Base-by-base conservation (phyloP, 768 basidiomycete species). In the Psilocybe azurescens region DNA sequence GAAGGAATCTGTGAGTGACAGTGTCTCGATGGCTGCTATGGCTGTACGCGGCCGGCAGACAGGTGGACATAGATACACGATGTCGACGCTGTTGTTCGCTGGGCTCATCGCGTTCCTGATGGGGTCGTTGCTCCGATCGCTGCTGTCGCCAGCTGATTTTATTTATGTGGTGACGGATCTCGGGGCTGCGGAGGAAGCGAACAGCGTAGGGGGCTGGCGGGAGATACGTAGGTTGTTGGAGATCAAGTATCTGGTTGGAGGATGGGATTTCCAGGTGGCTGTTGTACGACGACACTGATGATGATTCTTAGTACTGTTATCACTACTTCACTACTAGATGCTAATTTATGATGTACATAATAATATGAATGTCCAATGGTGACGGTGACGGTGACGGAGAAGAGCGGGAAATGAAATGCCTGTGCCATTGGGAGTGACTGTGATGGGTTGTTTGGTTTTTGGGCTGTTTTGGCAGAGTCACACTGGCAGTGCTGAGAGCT, bases 91-190 rank as follows among this genome's bases (percentile, higher is more conserved):
- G 61, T 70, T 97, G 67, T 78, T 94, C 62, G 85, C 91, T 41
- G 94, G 88, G 41, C 74, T 99, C 64, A 91, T 97, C 68, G 90
- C 91, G 29, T 95, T 99, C 75, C 78, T 99, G 69, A 85, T 98
- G 69, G 97, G 97, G 59, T 96, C 94, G 29, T 79, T 99, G 58
- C 77, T 97, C 63, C 86, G 97, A 58, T 94, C 93, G 16, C 81
- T 99, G 63, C 79, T 98, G 41, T 91, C 90, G 5, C 93, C 97
- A 48, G 93, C 90, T 14, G 97, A 97, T 75, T 96, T 95, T 77
- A 88, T 95, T 48, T 89, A 94, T 72, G 86, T 93, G 47, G 89
- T 85, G 67, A 81, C 79, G 65, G 86, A 88, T 66, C 64, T 82
- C 63, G 72, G 75, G 70, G 85, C 86, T 62, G 82, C 77, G 58